Conservation (phyloP, 1,139 yeast species). For the Saccharomyces hybrid region DNA sequence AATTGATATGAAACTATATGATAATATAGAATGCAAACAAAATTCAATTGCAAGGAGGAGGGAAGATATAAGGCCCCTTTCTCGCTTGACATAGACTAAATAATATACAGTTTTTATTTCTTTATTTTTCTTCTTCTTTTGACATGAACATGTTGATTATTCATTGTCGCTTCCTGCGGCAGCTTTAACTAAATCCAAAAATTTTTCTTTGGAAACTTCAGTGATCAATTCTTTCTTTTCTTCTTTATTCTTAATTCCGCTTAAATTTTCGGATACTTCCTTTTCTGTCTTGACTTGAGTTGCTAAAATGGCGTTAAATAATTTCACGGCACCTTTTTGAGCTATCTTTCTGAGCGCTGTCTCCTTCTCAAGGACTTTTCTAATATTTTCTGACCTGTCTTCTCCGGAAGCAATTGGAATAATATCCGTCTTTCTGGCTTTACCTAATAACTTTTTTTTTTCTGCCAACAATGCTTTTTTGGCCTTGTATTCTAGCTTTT, state of each 20-base stretch:
- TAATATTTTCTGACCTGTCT: slow-evolving; percentile 39
- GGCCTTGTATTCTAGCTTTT: slow-evolving; percentile 79
- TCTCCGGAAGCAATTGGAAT: slow-evolving; percentile 45
- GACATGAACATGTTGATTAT: background rate
- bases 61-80: background rate
- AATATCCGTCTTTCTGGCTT: slow-evolving; percentile 58
- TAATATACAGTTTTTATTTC: background rate
- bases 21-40: background rate
- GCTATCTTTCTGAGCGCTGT: slow-evolving; percentile 72
- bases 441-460: slow-evolving; percentile 59
- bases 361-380: slow-evolving; percentile 62
- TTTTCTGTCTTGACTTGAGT: slow-evolving; percentile 61
- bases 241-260: slow-evolving; percentile 32
- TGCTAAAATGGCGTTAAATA: slow-evolving; percentile 83
- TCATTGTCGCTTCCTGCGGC: slow-evolving; percentile 45
- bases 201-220: slow-evolving; percentile 83
- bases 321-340: slow-evolving; percentile 86
- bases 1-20: background rate
- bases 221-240: slow-evolving; percentile 57
- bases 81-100: background rate
- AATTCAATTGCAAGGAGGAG: background rate
- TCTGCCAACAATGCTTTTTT: slow-evolving; percentile 62
- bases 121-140: background rate
- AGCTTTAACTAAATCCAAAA: slow-evolving; percentile 79
- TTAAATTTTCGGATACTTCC: slow-evolving; percentile 35